phyloP scores from a whole-genome alignment of 805 yeast genomes.

The Cyberlindnera xishuangbannaensis region DNA sequence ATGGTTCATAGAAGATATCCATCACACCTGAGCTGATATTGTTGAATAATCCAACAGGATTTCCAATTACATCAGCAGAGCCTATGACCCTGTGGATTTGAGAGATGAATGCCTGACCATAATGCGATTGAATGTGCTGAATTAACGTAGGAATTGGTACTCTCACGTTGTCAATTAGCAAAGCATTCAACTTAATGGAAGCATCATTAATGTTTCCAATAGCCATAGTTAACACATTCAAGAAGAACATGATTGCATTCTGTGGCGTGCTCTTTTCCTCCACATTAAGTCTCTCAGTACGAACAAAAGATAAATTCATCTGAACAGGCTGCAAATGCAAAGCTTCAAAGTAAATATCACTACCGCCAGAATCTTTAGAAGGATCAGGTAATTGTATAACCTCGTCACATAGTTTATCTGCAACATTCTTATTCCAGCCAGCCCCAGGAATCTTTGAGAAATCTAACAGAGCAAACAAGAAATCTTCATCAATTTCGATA shows the following conservation, averaged over 20 bases:
- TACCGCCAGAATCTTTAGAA: constrained; percentile 42
- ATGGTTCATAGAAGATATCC: constrained; percentile 96
- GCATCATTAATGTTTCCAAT: constrained; percentile 97
- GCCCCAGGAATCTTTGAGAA: constrained; percentile 80
- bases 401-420: constrained; percentile 56
- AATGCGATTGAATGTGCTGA: constrained; percentile 73
- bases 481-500: constrained; percentile 90
- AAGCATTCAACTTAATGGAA: constrained; percentile 82
- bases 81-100: constrained; percentile 92
- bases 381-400: constrained; percentile 69
- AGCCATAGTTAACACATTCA: constrained; percentile 91
- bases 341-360: constrained; percentile 87
- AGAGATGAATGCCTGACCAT: constrained; percentile 85
- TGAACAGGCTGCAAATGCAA: constrained; percentile 90
- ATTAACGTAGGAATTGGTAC: constrained; percentile 73
- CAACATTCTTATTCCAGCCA: constrained; percentile 49
- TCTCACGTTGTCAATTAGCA: constrained; percentile 82
- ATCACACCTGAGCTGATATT: constrained; percentile 90
- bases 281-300: constrained; percentile 73
- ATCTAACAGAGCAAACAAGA: constrained; percentile 73
- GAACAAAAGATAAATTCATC: constrained; percentile 81
- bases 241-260: constrained; percentile 66
- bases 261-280: constrained; percentile 58
- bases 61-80: constrained; percentile 93
- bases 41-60: constrained; percentile 95